Base-by-base conservation (phyloP, 2,329 filamentous ascomycete species). In the Aspergillus quadrilineatus region DNA sequence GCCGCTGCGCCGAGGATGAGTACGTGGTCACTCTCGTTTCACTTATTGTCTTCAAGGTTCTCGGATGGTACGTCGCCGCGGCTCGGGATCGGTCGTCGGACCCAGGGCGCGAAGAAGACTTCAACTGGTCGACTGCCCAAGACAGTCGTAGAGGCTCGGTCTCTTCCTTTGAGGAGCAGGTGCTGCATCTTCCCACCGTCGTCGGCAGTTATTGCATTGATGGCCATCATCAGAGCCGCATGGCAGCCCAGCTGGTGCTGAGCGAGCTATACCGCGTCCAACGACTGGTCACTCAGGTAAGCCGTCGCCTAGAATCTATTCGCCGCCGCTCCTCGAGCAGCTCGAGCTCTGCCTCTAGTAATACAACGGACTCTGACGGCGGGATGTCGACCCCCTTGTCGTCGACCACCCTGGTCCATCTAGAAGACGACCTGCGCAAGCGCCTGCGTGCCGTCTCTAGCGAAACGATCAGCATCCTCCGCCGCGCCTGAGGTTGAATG, bases 161-260 rank as follows among this genome's bases (percentile, higher is more conserved):
- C 32, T 8, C 7, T 34, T 22, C 22, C 32, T 32, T 43, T 48
- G 36, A 54, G 14, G 44, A 54, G 9, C 52, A 48, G 14, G 36
- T 43, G 1, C 10, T 49, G n/a, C 14, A 22, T 30, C 17, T 39
- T 2, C 28, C 52, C 4, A 5, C 14, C 15, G 12, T 43, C 1
- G 28, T 43, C 6, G 44, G 52, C 6, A 43, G 39, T 30, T 49
- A 48, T 30, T 47, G 30, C 32, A 43, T 54, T 8, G 36, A 54
- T n/a, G 44, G 22, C 6, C 17, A n/a, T 17, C 28, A 49, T 9
- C 43, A 48, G 29, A 43, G 26, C 26, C 52, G 52, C 8, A 54
- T 54, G 52, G 36, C 52, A 17, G 52, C 52, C 6, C 52, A 54
- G n/a, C 42, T 54, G n/a, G 52, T 54, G 2, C 36, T 54, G 2